A percentile compares a stretch with the other conserved stretches of the same genome.
Evolutionary conservation across 2,329 filamentous ascomycete species (phyloP).

Genomic region (Dichotomopilus funicola): DNA sequence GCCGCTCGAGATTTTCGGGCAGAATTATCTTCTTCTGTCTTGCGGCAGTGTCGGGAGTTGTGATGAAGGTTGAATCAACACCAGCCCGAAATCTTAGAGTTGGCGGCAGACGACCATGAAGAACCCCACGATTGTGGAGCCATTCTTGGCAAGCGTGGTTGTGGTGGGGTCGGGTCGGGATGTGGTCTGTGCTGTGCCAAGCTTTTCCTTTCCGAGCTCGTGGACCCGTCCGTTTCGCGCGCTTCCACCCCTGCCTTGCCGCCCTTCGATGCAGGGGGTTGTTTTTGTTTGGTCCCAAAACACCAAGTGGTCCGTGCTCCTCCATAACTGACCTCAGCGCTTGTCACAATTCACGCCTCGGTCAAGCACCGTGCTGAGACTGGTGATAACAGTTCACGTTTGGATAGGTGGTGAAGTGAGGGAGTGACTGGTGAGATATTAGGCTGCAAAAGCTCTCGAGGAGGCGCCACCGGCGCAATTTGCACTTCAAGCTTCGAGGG

Average conservation of each 20-base stretch:
- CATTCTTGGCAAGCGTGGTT: not conserved
- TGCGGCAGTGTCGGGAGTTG: too few species aligned
- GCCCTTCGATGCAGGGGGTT: constrained; percentile 1
- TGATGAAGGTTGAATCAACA: not conserved
- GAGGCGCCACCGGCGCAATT: not conserved
- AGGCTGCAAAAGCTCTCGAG: not conserved
- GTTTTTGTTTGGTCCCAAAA: not conserved
- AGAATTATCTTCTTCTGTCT: too few species aligned
- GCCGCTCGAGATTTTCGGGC: too few species aligned
- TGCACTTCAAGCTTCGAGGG: not conserved
- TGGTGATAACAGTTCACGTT: not conserved
- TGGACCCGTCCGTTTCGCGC: too few species aligned
- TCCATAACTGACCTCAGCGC: constrained; percentile 1
- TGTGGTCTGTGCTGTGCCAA: not conserved
- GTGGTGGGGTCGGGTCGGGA: not conserved
- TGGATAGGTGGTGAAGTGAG: too few species aligned
- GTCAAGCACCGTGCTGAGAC: too few species aligned
- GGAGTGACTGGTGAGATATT: not conserved
- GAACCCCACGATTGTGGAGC: constrained; percentile 5
- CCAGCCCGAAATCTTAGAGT: constrained; percentile 1
- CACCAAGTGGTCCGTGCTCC: constrained; percentile 6
- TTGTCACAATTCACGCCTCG: not conserved
- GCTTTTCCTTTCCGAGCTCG: constrained; percentile 2
- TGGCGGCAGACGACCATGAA: not conserved
- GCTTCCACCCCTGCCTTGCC: not conserved